Conservation (phyloP, 1,284 basidiomycete genomes). For the Volvariella surrecta region DNA sequence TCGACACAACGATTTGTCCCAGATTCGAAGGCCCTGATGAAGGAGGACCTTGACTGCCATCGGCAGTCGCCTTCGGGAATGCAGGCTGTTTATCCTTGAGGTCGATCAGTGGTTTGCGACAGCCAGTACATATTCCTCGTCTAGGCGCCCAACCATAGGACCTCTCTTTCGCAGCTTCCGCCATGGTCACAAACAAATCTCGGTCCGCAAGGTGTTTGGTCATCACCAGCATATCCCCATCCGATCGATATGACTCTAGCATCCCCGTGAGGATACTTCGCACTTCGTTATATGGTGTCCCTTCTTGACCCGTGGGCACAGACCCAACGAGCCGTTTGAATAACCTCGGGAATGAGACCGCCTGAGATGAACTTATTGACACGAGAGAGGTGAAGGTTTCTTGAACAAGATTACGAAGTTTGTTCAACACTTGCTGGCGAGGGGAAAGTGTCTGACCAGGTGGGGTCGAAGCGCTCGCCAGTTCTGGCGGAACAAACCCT, state of each 20-base stretch:
- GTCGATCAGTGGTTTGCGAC: conserved; percentile 32
- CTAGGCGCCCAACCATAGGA: conserved; percentile 43
- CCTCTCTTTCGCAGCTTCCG: conserved; percentile 40
- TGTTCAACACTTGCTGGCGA: conserved; percentile 21
- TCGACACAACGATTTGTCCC: conserved; percentile 43
- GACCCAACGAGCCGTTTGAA: conserved; percentile 87
- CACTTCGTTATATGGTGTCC: conserved; percentile 87
- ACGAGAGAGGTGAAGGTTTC: conserved; percentile 82
- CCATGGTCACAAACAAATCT: conserved; percentile 75
- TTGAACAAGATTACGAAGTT: conserved; percentile 70
- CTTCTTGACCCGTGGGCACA: conserved; percentile 30
- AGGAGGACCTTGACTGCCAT: conserved; percentile 7
- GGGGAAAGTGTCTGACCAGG: conserved; percentile 23
- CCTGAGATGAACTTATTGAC: conserved; percentile 73
- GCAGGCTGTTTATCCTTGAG: conserved; percentile 1
- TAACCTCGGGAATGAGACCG: conserved; percentile 83
- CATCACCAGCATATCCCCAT: conserved; percentile 87
- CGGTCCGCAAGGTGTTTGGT: conserved; percentile 78
- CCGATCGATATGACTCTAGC: conserved; percentile 88
- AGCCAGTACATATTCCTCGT: conserved; percentile 34
- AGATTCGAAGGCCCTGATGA: conserved; percentile 13
- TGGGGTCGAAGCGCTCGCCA: conserved; percentile 6
- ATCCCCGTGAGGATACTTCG: conserved; percentile 86
- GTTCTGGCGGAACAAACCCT: conserved; percentile 20
- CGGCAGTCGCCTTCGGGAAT: not conserved